Conservation (phyloP, 1,284 basidiomycete species). For the Leccinum griseonigrum region DNA sequence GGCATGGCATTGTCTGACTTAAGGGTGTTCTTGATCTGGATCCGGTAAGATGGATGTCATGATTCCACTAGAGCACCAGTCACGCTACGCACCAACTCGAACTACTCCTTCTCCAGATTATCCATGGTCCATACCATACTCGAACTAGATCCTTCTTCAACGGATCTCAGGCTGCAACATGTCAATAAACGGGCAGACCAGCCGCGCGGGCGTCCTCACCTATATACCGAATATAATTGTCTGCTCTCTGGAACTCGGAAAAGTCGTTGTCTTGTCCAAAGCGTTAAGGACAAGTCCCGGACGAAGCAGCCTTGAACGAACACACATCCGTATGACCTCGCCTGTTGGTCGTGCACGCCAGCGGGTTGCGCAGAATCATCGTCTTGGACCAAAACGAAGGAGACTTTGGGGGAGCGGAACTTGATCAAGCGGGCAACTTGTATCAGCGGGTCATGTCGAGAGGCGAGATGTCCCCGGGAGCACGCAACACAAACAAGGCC, state of each 20-base stretch:
- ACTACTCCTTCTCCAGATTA: constrained; percentile 35
- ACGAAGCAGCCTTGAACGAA: constrained; percentile 13
- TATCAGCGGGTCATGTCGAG: constrained; percentile 36
- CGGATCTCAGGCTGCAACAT: constrained; percentile 59
- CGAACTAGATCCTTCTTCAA: constrained; percentile 92
- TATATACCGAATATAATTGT: constrained; percentile 89
- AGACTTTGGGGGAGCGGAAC: constrained; percentile 53
- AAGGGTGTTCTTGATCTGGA: constrained; percentile 85
- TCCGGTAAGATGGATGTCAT: neutral
- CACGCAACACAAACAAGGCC: constrained; percentile 16
- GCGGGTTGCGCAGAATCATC: constrained; percentile 52
- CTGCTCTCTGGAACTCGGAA: constrained; percentile 72
- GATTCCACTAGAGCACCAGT: too few relatives aligned
- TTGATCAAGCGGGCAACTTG: constrained; percentile 36
- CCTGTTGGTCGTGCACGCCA: constrained; percentile 53
- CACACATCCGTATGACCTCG: constrained; percentile 61
- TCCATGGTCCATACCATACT: constrained; percentile 99
- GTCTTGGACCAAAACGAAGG: constrained; percentile 59
- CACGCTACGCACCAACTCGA: too few relatives aligned
- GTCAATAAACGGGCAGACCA: constrained; percentile 8
- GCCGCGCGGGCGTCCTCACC: constrained; percentile 44
- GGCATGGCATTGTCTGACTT: constrained; percentile 82
- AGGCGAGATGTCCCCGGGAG: neutral
- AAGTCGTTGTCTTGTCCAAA: constrained; percentile 70
- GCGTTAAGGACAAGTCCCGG: constrained; percentile 7